Percentiles rank a stretch among this genome's conserved stretches.
Evolutionary conservation across 1,139 yeast species (phyloP).

Genomic region (Torulaspora pretoriensis): DNA sequence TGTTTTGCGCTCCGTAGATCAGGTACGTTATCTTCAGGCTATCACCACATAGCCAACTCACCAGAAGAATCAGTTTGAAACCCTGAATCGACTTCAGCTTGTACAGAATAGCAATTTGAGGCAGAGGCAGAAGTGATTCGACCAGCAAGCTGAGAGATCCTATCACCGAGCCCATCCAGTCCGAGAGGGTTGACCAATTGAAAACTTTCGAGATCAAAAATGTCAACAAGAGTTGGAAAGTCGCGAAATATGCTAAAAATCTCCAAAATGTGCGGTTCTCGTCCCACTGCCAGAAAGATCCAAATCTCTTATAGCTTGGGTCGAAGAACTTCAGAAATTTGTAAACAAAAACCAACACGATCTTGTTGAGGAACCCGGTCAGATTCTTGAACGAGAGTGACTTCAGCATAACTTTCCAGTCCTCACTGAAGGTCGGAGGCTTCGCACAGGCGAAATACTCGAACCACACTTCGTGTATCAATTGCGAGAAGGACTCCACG

Average conservation of each 20-base stretch:
- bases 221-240: constrained; percentile 30
- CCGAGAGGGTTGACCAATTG: constrained; percentile 35
- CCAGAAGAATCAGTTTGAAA: constrained; percentile 65
- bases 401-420: constrained; percentile 27
- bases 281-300: constrained; percentile 83
- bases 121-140: constrained; percentile 81
- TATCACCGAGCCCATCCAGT: constrained; percentile 40
- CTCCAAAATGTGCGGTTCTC: constrained; percentile 60
- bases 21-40: constrained; percentile 69
- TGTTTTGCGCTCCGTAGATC: constrained; percentile 64
- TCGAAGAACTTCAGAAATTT: constrained; percentile 56
- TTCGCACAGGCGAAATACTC: constrained; percentile 31
- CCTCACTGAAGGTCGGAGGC: constrained; percentile 24
- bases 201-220: constrained; percentile 31
- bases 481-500: constrained; percentile 28
- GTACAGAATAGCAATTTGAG: constrained; percentile 73
- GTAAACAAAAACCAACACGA: constrained; percentile 33
- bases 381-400: constrained; percentile 22
- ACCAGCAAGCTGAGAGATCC: constrained; percentile 72
- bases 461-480: constrained; percentile 33
- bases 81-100: constrained; percentile 70
- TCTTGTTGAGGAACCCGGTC: constrained; percentile 24
- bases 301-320: constrained; percentile 62
- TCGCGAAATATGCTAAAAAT: constrained; percentile 51
- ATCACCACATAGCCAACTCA: constrained; percentile 91